phyloP scores from a whole-genome alignment of 495 filamentous ascomycete species.

The Penicillium maclennaniae region DNA sequence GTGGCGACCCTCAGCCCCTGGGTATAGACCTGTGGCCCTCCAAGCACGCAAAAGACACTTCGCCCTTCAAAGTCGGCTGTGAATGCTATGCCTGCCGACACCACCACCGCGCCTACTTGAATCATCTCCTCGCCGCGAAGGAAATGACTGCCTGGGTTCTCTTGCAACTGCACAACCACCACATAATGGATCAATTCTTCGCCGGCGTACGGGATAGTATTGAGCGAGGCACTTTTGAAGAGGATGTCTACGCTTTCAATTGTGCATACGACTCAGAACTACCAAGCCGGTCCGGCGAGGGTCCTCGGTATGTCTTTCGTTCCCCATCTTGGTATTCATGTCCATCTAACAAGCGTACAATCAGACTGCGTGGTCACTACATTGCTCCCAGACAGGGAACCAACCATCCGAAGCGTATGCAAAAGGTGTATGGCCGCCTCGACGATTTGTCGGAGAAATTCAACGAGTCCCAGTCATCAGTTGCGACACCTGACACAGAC shows the following conservation, averaged over 20 bases:
- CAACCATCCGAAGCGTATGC: constrained; percentile 64
- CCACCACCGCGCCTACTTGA: constrained; percentile 83
- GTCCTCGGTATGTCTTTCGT: constrained; percentile 58
- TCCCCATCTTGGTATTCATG: constrained; percentile 6
- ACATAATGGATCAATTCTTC: constrained; percentile 71
- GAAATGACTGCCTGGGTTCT: constrained; percentile 97
- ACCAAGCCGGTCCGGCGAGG: constrained; percentile 68
- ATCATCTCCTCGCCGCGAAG: constrained; percentile 80
- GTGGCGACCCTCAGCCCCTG: constrained; percentile 44
- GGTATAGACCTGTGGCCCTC: constrained; percentile 72
- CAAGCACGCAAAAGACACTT: constrained; percentile 51
- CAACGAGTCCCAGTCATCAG: constrained; percentile 47
- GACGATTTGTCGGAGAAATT: constrained; percentile 48
- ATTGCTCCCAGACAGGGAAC: constrained; percentile 59
- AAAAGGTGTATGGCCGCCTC: constrained; percentile 57
- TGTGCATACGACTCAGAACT: constrained; percentile 61
- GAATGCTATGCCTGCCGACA: constrained; percentile 77
- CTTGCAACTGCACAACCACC: constrained; percentile 85
- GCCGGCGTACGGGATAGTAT: constrained; percentile 59
- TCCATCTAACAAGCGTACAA: constrained; percentile 6
- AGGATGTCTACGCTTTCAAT: constrained; percentile 53
- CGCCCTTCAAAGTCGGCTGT: constrained; percentile 59
- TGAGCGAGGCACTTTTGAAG: constrained; percentile 57
- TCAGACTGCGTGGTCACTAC: constrained; percentile 77
- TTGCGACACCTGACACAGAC: constrained; percentile 46